These are phyloP conservation scores for Solanum pennellii DNA, from an alignment of 257 asterid genomes.

Conservation along the genomic window DNA sequence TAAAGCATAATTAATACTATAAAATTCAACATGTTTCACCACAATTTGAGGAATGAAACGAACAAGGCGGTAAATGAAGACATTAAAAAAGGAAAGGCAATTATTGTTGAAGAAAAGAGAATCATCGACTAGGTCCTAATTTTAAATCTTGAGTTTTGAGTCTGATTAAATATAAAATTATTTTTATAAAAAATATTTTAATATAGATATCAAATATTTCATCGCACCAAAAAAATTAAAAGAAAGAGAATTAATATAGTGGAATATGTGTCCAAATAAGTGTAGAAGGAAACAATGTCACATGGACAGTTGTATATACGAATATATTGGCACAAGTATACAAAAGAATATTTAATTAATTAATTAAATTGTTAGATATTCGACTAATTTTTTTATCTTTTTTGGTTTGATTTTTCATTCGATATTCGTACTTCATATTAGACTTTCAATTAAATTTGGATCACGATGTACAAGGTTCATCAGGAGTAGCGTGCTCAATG, in stretches of 20 bases:
- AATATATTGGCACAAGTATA: neutral
- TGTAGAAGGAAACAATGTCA: neutral
- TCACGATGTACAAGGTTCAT: too few species aligned
- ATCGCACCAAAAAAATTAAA: too few species aligned
- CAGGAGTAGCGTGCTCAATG: too few species aligned
- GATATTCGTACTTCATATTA: too few species aligned
- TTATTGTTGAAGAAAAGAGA: neutral
- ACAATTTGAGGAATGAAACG: neutral
- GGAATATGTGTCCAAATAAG: neutral
- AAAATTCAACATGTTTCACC: neutral
- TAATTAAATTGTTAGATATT: neutral
- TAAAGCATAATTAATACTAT: neutral
- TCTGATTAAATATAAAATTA: fast-evolving
- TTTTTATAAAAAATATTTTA: too few species aligned
- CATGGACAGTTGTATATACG: neutral
- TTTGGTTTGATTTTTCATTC: too few species aligned
- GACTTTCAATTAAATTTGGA: too few species aligned
- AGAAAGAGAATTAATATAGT: neutral
- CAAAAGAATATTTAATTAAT: neutral
- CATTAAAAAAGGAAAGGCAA: neutral
- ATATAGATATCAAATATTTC: too few species aligned
- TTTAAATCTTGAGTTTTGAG: too few species aligned
- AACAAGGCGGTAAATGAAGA: neutral
- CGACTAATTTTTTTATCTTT: too few species aligned
- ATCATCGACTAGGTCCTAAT: fast-evolving